A percentile compares a stretch with the other conserved stretches of the same genome.
Conservation (phyloP, 2,329 filamentous ascomycete genomes). For the Beauveria bassiana region DNA sequence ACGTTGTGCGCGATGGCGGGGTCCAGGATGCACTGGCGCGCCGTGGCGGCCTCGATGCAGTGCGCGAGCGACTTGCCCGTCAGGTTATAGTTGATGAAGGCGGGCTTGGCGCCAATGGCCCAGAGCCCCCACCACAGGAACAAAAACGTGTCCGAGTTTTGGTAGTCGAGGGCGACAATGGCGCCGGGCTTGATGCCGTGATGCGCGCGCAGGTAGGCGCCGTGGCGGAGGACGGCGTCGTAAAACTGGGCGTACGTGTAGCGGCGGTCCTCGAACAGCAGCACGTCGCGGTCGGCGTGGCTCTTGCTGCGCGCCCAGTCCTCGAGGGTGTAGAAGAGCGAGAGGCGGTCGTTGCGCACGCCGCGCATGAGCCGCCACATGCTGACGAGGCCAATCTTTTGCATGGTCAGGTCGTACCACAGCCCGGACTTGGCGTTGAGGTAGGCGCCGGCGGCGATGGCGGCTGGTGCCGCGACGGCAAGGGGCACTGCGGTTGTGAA, state of each 20-base stretch:
- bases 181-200: constrained; percentile 61
- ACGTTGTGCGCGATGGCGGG: constrained; percentile 47
- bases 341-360: constrained; percentile 54
- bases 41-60: constrained; percentile 61
- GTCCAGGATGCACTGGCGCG: constrained; percentile 64
- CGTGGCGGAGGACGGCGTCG: constrained; percentile 62
- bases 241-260: constrained; percentile 76
- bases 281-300: constrained; percentile 46
- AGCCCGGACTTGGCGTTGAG: constrained; percentile 64
- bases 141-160: constrained; percentile 72
- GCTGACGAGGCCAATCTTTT: constrained; percentile 46
- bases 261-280: constrained; percentile 59
- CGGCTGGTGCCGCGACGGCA: constrained; percentile 49
- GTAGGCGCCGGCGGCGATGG: constrained; percentile 64
- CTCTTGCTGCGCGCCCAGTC: constrained; percentile 45
- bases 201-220: constrained; percentile 61
- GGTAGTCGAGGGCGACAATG: constrained; percentile 72
- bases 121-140: constrained; percentile 72
- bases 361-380: constrained; percentile 35
- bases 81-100: constrained; percentile 85
- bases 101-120: constrained; percentile 74
- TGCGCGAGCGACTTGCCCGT: constrained; percentile 63
- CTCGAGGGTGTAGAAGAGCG: constrained; percentile 70
- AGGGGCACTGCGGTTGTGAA: constrained; percentile 38
- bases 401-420: constrained; percentile 55